Conservation (phyloP, 139 green algal species). For the Coelastrella sp. region DNA sequence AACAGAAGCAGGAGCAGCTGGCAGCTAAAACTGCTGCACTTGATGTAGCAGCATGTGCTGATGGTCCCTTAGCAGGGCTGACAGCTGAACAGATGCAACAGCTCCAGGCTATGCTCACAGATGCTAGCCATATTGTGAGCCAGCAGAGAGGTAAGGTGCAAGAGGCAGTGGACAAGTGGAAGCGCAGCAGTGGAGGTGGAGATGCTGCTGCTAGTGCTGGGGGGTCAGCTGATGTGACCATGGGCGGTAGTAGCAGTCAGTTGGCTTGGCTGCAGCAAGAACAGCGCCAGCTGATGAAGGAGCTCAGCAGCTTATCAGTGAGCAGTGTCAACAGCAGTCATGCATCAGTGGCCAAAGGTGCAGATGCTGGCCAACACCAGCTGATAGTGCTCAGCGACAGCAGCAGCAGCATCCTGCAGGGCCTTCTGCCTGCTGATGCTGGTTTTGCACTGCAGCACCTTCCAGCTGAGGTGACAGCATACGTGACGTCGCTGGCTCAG, state of each 20-base stretch:
- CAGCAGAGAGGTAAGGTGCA: constrained; percentile 7
- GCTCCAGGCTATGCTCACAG: not conserved
- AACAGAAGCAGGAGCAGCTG: constrained; percentile 29
- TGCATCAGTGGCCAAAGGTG: not conserved
- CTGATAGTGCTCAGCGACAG: not conserved
- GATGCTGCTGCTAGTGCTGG: not conserved
- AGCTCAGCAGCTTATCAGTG: constrained; percentile 13
- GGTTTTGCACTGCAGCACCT: not conserved
- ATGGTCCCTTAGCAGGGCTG: constrained; percentile 7
- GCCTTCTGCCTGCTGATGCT: not conserved
- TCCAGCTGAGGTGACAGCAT: constrained; percentile 4
- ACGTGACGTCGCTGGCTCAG: not conserved
- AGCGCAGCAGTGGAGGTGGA: not conserved
- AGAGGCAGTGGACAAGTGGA: not conserved
- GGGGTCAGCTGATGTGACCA: not conserved
- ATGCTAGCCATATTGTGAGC: constrained; percentile 20
- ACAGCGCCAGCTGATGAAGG: constrained; percentile 9
- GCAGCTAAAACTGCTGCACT: not conserved
- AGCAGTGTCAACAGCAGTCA: not conserved
- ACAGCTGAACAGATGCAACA: not conserved
- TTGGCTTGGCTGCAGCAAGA: constrained; percentile 28
- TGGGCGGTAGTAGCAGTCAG: not conserved
- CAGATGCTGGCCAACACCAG: not conserved
- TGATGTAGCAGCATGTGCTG: constrained; percentile 1
- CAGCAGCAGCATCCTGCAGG: not conserved